Conservation (phyloP, 306 rosid genomes). For the Dicorynia guianensis region DNA sequence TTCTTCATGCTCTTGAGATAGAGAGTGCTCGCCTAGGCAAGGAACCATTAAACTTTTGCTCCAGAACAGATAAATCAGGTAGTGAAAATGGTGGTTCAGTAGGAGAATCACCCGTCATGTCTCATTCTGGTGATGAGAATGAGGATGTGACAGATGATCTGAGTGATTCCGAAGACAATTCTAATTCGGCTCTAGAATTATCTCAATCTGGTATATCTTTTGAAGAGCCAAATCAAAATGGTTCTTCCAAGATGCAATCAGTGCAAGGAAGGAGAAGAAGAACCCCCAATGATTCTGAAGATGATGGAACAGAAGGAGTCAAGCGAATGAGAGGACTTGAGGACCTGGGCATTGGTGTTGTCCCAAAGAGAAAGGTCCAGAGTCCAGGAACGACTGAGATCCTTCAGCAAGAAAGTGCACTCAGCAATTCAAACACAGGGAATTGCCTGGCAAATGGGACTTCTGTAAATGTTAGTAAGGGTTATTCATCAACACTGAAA, state of each 20-base stretch:
- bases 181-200: constrained; percentile 82
- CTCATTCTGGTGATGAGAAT: constrained; percentile 63
- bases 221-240: constrained; percentile 81
- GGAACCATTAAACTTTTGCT: constrained; percentile 53
- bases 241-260: constrained; percentile 71
- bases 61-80: constrained; percentile 58
- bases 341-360: constrained; percentile 79
- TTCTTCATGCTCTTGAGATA: constrained; percentile 95
- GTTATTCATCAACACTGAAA: constrained; percentile 56
- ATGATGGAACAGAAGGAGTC: constrained; percentile 94
- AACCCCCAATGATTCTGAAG: constrained; percentile 97
- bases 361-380: constrained; percentile 64
- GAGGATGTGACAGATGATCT: constrained; percentile 58
- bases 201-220: constrained; percentile 92
- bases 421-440: constrained; percentile 52
- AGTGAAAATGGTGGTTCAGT: constrained; percentile 55
- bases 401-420: constrained; percentile 67
- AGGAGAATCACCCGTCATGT: constrained; percentile 58
- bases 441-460: constrained; percentile 65
- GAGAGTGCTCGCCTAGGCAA: constrained; percentile 74
- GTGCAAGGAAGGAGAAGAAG: constrained; percentile 81
- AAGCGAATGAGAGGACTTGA: constrained; percentile 95
- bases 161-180: constrained; percentile 70
- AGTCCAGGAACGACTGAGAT: constrained; percentile 58
- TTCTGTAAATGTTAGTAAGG: constrained; percentile 63